These are phyloP conservation scores for Fraxinus nigra DNA, from an alignment of 305 asterid genomes.

Conservation along the genomic window DNA sequence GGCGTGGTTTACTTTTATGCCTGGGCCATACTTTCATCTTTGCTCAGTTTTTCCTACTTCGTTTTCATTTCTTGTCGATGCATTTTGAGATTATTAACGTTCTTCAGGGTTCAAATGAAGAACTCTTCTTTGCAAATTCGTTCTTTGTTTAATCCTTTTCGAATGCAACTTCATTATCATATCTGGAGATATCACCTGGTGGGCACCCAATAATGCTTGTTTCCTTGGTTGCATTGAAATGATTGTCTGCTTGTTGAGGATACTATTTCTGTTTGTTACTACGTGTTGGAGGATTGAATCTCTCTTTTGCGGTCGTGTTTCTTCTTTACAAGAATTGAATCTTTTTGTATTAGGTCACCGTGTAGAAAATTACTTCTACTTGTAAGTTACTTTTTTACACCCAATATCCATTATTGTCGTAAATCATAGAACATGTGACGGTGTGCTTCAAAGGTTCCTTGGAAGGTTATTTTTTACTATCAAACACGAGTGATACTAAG, in stretches of 20 bases:
- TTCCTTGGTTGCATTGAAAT: neutral
- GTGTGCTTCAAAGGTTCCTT: neutral
- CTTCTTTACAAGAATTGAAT: neutral
- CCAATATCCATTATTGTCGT: neutral
- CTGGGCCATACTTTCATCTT: conserved; percentile 21
- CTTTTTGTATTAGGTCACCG: neutral
- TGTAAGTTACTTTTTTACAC: neutral
- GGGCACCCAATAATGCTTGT: neutral
- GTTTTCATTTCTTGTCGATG: conserved; percentile 15
- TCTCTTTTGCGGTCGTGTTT: neutral
- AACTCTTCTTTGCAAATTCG: conserved; percentile 3
- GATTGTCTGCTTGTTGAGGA: neutral
- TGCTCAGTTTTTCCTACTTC: conserved; percentile 13
- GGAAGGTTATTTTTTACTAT: neutral
- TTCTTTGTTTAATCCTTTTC: neutral
- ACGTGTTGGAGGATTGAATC: neutral
- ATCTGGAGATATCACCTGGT: neutral
- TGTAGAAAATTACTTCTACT: neutral
- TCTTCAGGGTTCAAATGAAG: conserved; percentile 28
- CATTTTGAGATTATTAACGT: conserved; percentile 15
- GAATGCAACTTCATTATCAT: neutral
- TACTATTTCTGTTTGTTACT: neutral
- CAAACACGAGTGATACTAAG: neutral
- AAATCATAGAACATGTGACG: neutral
- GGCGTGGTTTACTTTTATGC: conserved; percentile 24